Conservation (phyloP, 768 basidiomycete species). For the Phlegmacium glaucopus region DNA sequence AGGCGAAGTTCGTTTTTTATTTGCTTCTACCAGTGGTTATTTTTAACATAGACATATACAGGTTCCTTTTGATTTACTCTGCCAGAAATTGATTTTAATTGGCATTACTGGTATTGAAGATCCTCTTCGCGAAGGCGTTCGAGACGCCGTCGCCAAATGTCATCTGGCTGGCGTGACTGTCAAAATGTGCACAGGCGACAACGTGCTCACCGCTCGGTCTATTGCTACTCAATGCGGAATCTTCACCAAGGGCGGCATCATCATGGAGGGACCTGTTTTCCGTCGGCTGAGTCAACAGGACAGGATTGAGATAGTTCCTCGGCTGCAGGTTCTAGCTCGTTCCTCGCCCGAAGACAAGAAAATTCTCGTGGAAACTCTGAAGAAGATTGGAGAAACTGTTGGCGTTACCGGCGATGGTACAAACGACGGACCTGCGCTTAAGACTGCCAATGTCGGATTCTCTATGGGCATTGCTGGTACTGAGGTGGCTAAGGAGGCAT, state of each 20-base stretch:
- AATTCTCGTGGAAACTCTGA: slow-evolving; percentile 84
- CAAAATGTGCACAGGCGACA: slow-evolving; percentile 99
- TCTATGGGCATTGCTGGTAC: slow-evolving; percentile 97
- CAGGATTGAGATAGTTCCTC: slow-evolving; percentile 80
- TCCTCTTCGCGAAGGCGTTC: slow-evolving; percentile 87
- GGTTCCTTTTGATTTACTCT: slow-evolving; percentile 70
- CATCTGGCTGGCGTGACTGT: slow-evolving; percentile 85
- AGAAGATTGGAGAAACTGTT: slow-evolving; percentile 83
- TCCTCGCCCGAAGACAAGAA: slow-evolving; percentile 98
- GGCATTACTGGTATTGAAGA: slow-evolving; percentile 96
- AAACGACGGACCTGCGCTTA: slow-evolving; percentile 95
- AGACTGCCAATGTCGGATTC: slow-evolving; percentile 95
- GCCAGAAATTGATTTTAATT: slow-evolving; percentile 75
- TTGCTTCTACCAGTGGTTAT: background rate
- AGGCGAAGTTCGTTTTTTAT: slow-evolving; percentile 45
- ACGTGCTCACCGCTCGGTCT: slow-evolving; percentile 92
- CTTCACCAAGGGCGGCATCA: slow-evolving; percentile 87
- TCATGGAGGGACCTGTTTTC: slow-evolving; percentile 98
- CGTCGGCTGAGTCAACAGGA: slow-evolving; percentile 69
- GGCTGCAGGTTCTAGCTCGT: slow-evolving; percentile 93
- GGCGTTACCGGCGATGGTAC: slow-evolving; percentile 98
- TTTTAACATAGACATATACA: slow-evolving; percentile 24
- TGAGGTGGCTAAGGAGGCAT: slow-evolving; percentile 98
- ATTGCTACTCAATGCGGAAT: slow-evolving; percentile 97
- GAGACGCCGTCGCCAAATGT: slow-evolving; percentile 84